Percentiles rank a stretch among this genome's conserved stretches.
phyloP scores from a whole-genome alignment of 495 filamentous ascomycete species.

The Neurospora sp. region DNA sequence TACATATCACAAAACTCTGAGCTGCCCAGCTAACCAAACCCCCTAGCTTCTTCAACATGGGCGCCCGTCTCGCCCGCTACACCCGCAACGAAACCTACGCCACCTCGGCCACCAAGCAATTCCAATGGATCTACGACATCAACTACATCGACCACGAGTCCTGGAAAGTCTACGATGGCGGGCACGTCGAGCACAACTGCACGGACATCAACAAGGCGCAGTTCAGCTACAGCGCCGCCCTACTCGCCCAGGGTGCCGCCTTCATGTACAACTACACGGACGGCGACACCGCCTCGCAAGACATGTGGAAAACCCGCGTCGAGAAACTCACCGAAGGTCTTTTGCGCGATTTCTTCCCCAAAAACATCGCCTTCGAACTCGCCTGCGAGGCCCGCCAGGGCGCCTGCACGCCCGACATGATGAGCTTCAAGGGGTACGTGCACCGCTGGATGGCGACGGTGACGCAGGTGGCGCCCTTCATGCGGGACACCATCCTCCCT shows the following conservation, averaged over 20 bases:
- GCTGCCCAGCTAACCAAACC: conserved; percentile 42
- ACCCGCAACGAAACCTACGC: conserved; percentile 71
- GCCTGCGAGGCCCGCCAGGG: conserved; percentile 52
- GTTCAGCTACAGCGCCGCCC: conserved; percentile 69
- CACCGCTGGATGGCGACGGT: conserved; percentile 69
- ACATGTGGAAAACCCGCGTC: conserved; percentile 48
- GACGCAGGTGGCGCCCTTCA: conserved; percentile 61
- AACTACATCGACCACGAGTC: conserved; percentile 49
- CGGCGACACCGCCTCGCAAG: not conserved
- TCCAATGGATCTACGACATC: conserved; percentile 56
- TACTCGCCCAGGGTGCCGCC: conserved; percentile 63
- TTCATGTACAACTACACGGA: conserved; percentile 60
- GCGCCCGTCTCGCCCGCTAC: conserved; percentile 63
- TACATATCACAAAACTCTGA: not conserved
- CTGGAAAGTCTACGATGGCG: conserved; percentile 63
- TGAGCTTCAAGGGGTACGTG: conserved; percentile 73
- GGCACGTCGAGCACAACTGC: conserved; percentile 52
- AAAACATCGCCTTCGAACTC: conserved; percentile 55
- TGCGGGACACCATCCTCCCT: conserved; percentile 46
- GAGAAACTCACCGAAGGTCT: conserved; percentile 48
- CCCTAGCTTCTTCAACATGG: conserved; percentile 67
- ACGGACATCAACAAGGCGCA: conserved; percentile 49
- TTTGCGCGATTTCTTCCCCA: conserved; percentile 46
- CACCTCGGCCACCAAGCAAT: conserved; percentile 63
- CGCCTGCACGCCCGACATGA: conserved; percentile 62